phyloP scores from a whole-genome alignment of 345 rosid species.

The Pistacia integerrima region DNA sequence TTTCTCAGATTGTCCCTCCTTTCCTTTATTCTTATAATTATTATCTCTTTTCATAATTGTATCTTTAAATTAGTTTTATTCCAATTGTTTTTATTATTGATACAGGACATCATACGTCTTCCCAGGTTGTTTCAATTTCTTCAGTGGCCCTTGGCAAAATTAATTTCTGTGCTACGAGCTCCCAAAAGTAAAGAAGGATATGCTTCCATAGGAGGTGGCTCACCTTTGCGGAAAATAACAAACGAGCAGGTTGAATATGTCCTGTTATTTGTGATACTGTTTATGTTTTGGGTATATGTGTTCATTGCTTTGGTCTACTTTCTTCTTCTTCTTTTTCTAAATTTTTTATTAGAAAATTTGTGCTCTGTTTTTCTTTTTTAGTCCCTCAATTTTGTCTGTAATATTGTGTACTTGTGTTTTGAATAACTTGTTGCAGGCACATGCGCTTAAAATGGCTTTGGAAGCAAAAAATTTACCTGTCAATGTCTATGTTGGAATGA shows the following conservation, averaged over 20 bases:
- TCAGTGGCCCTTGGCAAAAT: slow-evolving; percentile 70
- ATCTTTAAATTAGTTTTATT: background rate
- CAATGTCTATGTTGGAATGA: slow-evolving; percentile 83
- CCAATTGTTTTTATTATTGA: background rate
- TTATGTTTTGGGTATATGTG: background rate
- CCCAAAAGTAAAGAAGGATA: slow-evolving; percentile 95
- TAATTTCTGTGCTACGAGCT: slow-evolving; percentile 82
- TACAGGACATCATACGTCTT: slow-evolving; percentile 87
- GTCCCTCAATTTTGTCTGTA: background rate
- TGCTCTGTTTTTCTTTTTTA: background rate
- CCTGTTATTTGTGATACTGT: background rate
- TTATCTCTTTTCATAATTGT: background rate
- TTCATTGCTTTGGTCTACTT: background rate
- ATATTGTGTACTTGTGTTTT: background rate
- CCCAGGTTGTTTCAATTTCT: slow-evolving; percentile 86
- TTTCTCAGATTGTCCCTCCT: background rate
- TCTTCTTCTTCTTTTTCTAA: background rate
- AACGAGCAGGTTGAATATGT: slow-evolving; percentile 64
- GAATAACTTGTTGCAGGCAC: slow-evolving; percentile 47
- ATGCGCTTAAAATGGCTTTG: slow-evolving; percentile 67
- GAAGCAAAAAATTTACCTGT: slow-evolving; percentile 61
- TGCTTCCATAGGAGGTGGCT: slow-evolving; percentile 97
- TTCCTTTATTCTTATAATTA: background rate
- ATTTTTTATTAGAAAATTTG: background rate
- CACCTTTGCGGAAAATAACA: slow-evolving; percentile 83